phyloP scores from a whole-genome alignment of 208 protist species.

The Crithidia sp. region DNA sequence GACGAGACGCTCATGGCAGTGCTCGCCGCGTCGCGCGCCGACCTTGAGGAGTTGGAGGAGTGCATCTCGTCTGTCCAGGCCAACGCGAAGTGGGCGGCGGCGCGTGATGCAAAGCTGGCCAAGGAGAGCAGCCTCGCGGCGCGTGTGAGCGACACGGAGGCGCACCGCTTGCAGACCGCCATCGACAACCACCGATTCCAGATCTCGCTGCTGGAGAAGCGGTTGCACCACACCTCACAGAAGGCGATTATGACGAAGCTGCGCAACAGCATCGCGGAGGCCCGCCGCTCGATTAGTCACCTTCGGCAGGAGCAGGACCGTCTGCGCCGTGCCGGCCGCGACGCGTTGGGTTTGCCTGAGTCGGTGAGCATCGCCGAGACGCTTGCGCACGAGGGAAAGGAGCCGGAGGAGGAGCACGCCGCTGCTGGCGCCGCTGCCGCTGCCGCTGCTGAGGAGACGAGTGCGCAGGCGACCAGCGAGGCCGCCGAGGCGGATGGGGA shows the following conservation, averaged over 20 bases:
- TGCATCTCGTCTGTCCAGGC: conserved; percentile 81
- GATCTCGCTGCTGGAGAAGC: conserved; percentile 81
- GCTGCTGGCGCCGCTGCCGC: conserved; percentile 12
- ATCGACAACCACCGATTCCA: conserved; percentile 83
- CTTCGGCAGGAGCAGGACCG: conserved; percentile 89
- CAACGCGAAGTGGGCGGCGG: conserved; percentile 71
- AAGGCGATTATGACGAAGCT: conserved; percentile 72
- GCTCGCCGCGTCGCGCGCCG: conserved; percentile 80
- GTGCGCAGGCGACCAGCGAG: not conserved
- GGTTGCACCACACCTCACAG: conserved; percentile 78
- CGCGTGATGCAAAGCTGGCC: conserved; percentile 58
- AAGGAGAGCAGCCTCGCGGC: conserved; percentile 41
- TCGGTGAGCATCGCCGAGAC: conserved; percentile 84
- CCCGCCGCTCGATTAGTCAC: conserved; percentile 72
- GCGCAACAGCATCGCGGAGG: conserved; percentile 75
- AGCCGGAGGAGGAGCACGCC: conserved; percentile 35
- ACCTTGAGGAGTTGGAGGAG: conserved; percentile 89
- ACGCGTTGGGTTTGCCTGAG: conserved; percentile 63
- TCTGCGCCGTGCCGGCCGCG: conserved; percentile 67
- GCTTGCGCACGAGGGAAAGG: conserved; percentile 58
- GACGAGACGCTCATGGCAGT: conserved; percentile 94
- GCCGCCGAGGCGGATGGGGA: conserved; percentile 16
- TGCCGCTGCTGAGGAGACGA: not conserved
- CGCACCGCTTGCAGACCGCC: conserved; percentile 58
- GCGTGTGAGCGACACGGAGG: conserved; percentile 30